Percentiles rank a stretch among this genome's conserved stretches.
These are phyloP conservation scores for Arthrobotrys megalospora DNA, from an alignment of 2,329 filamentous ascomycete genomes.

Conservation along the genomic window DNA sequence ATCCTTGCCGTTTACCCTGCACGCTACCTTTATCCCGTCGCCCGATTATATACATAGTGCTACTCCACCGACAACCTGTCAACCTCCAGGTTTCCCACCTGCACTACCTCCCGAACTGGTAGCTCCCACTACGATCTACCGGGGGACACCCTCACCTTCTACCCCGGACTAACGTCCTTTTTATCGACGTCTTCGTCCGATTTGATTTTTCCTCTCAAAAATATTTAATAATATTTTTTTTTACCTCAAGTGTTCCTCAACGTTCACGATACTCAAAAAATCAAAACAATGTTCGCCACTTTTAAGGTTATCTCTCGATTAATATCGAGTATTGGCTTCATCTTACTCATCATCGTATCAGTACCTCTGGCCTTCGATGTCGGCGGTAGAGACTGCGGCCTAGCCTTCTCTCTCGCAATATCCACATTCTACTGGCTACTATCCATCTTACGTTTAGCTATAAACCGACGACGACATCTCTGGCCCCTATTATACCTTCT, in stretches of 20 bases:
- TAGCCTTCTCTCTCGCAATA: slow-evolving; percentile 91
- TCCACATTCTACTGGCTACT: slow-evolving; percentile 92
- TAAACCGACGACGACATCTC: slow-evolving; percentile 71
- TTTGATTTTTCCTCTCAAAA: slow-evolving; percentile 17
- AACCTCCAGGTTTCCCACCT: slow-evolving; percentile 54
- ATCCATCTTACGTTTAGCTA: slow-evolving; percentile 80
- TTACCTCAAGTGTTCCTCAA: slow-evolving; percentile 30
- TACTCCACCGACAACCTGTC: background rate
- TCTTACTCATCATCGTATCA: slow-evolving; percentile 92
- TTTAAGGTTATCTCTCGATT: slow-evolving; percentile 73
- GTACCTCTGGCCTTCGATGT: slow-evolving; percentile 99
- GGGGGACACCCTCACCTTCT: slow-evolving; percentile 49
- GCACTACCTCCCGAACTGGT: slow-evolving; percentile 52
- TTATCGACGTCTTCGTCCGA: slow-evolving; percentile 50
- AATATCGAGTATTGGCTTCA: slow-evolving; percentile 88
- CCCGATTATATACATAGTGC: slow-evolving; percentile 26
- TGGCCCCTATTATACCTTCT: slow-evolving; percentile 79
- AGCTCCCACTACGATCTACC: slow-evolving; percentile 36
- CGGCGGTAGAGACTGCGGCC: slow-evolving; percentile 90
- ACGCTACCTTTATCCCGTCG: slow-evolving; percentile 34
- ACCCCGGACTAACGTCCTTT: slow-evolving; percentile 52
- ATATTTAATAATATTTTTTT: slow-evolving; percentile 7
- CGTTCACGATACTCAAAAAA: slow-evolving; percentile 7
- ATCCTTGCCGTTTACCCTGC: slow-evolving; percentile 55
- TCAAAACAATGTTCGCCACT: slow-evolving; percentile 34